These are phyloP conservation scores for Solanum tarijense DNA, from an alignment of 257 asterid genomes.

Conservation along the genomic window DNA sequence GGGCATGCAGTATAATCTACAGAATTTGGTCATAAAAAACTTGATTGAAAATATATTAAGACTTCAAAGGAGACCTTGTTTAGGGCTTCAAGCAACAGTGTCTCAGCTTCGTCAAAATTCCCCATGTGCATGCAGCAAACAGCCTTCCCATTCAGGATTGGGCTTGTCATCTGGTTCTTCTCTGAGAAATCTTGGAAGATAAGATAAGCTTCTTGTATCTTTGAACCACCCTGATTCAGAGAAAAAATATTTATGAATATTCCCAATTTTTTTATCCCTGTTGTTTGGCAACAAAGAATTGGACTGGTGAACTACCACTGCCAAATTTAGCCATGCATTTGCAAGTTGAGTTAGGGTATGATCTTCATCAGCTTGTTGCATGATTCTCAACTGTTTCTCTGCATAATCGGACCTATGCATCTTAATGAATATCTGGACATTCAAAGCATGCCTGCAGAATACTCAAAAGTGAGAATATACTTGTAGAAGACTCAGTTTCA, in stretches of 20 bases:
- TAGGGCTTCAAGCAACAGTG: conserved; percentile 82
- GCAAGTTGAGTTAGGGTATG: conserved; percentile 96
- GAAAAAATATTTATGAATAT: background rate
- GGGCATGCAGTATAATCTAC: background rate
- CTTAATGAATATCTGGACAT: conserved; percentile 84
- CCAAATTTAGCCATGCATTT: conserved; percentile 86
- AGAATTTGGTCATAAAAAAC: background rate
- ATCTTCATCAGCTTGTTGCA: conserved; percentile 94
- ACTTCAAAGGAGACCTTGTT: conserved; percentile 49
- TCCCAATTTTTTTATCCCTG: background rate
- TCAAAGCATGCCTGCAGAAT: conserved; percentile 70
- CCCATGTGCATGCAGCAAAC: conserved; percentile 99
- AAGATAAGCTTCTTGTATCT: conserved; percentile 94
- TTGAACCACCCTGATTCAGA: conserved; percentile 67
- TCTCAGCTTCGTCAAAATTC: conserved; percentile 79
- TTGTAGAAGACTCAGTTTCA: background rate
- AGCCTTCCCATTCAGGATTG: conserved; percentile 90
- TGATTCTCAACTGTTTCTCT: conserved; percentile 82
- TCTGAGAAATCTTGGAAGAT: conserved; percentile 96
- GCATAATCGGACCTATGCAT: conserved; percentile 95
- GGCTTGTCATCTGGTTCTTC: conserved; percentile 74
- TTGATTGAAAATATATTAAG: background rate
- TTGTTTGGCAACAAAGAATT: background rate
- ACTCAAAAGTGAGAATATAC: background rate
- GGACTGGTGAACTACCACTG: conserved; percentile 49